phyloP scores from a whole-genome alignment of 2,329 filamentous ascomycete genomes.

The Alternaria panax region DNA sequence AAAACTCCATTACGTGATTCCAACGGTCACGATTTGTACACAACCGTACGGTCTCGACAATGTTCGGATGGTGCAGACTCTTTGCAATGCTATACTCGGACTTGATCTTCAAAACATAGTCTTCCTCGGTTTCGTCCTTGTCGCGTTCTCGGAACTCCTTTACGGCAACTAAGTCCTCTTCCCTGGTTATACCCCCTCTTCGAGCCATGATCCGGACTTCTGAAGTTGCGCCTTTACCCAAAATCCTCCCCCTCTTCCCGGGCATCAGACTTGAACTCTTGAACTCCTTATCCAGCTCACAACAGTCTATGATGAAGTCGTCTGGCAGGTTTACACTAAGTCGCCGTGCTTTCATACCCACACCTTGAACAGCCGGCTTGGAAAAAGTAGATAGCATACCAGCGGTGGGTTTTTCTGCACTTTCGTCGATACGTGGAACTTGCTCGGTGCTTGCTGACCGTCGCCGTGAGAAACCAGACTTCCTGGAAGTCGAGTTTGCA shows the following conservation, averaged over 20 bases:
- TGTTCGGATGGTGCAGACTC: slow-evolving; percentile 84
- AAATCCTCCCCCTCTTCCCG: slow-evolving; percentile 74
- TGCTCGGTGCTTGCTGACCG: slow-evolving; percentile 50
- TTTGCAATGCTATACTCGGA: slow-evolving; percentile 89
- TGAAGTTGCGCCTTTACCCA: slow-evolving; percentile 84
- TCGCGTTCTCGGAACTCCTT: slow-evolving; percentile 85
- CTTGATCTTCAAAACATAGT: slow-evolving; percentile 89
- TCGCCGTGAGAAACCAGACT: slow-evolving; percentile 35
- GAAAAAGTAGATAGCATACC: slow-evolving; percentile 48
- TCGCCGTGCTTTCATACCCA: slow-evolving; percentile 79
- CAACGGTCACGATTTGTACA: slow-evolving; percentile 77
- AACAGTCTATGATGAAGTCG: slow-evolving; percentile 75
- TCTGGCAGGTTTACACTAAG: slow-evolving; percentile 77
- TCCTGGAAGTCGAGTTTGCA: slow-evolving; percentile 26
- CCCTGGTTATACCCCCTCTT: slow-evolving; percentile 63
- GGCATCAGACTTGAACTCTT: slow-evolving; percentile 71
- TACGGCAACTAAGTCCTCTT: slow-evolving; percentile 79
- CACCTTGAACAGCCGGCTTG: slow-evolving; percentile 68
- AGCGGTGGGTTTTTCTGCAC: slow-evolving; percentile 39
- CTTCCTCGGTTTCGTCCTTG: slow-evolving; percentile 70
- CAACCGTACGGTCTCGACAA: slow-evolving; percentile 79
- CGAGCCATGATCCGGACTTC: slow-evolving; percentile 82
- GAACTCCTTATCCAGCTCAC: slow-evolving; percentile 73
- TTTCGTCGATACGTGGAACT: slow-evolving; percentile 33
- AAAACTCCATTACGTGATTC: slow-evolving; percentile 96